Evolutionary conservation across 1,284 basidiomycete species (phyloP), one percentile per base, ranked within the genome.

Genomic region (Chiua sp.): DNA sequence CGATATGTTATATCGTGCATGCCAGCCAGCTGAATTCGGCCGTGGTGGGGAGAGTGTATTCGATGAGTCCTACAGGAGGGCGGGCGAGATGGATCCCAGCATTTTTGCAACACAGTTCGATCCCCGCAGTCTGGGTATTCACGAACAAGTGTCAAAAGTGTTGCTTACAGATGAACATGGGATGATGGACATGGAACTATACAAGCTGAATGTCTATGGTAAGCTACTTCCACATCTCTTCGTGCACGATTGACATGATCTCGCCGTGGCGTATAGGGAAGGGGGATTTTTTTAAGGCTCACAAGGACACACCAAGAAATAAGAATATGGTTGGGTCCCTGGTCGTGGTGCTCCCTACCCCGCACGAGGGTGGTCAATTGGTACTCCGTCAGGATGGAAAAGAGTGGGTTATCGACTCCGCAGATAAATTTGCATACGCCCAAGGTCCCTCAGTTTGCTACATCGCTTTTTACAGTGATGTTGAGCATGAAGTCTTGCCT

Each of bases 401-500:
- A 16, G 70, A 73, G n/a, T 74, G 68, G 70, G 60, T 60, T 1
- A 68, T 77, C 32, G 72, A 78, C 59, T 59, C 56, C 35, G 6
- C 53, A 0, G 35, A 56, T 33, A 46, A 57, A 20, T 54, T 68
- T 30, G 33, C 56, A 11, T 3, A 28, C 0, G 44, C 58, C 42
- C 37, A 47, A 20, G 44, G 56, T 7, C 56, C 56, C 22, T 63
- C 64, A 2, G 53, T 73, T 37, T 70, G 65, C 42, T 78, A 73
- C 56, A 59, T 72, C 47, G 75, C 78, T 1, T 79, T 78, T 55
- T 77, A 66, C 61, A 68, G 71, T 46, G 79, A 83, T 60, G 69
- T 79, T 50, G 74, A 79, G 50, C 78, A 82, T 60, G 75, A 81
- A 59, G 75, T 83, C 28, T 59, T 68, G 6, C 70, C 70, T 0